Percentiles rank a stretch among this genome's conserved stretches.
Evolutionary conservation across 306 rosid species (phyloP).

Genomic region (barrel medic (Medicago truncatula)): MtrunA17r5.0-ANR NC_053043.1:6874501-6875000

Average conservation of each 20-base stretch:
- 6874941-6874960: constrained; percentile 60
- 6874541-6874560: constrained; percentile 43
- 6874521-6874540: constrained; percentile 19
- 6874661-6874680: constrained; percentile 39
- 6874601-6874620: constrained; percentile 39
- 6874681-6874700: constrained; percentile 6
- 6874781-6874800: constrained; percentile 35
- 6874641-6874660: constrained; percentile 54
- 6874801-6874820: constrained; percentile 47
- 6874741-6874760: not conserved
- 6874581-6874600: constrained; percentile 41
- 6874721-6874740: not conserved
- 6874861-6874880: constrained; percentile 58
- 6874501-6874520: too few species aligned
- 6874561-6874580: constrained; percentile 22
- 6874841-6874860: constrained; percentile 56
- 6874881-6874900: constrained; percentile 51
- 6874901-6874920: constrained; percentile 63
- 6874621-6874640: constrained; percentile 45
- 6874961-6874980: constrained; percentile 51
- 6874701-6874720: not conserved
- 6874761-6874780: constrained; percentile 45
- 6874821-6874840: constrained; percentile 54
- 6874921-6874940: constrained; percentile 55
- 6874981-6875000: constrained; percentile 40